A percentile compares a stretch with the other conserved stretches of the same genome.
Evolutionary conservation across 495 filamentous ascomycete genomes (phyloP).

Genomic region (Daldinia childiae): DNA sequence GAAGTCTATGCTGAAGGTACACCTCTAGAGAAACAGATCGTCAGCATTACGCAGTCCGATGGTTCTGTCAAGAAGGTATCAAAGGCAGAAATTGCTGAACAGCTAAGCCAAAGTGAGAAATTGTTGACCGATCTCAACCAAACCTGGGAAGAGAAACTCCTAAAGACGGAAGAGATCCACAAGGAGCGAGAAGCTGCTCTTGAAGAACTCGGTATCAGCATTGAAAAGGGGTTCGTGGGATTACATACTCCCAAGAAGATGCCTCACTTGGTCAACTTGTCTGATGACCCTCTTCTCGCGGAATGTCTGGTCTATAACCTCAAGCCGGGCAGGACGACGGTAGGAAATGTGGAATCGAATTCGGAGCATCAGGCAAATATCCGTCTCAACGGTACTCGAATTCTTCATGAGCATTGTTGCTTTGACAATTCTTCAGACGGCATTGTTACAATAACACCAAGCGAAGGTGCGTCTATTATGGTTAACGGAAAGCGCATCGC

Average conservation of each 20-base stretch:
- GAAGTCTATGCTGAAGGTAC: conserved; percentile 91
- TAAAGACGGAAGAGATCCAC: conserved; percentile 95
- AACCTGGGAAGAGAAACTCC: conserved; percentile 97
- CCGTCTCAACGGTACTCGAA: conserved; percentile 90
- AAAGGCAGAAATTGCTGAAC: conserved; percentile 97
- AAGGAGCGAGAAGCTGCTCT: conserved; percentile 95
- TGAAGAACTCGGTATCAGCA: conserved; percentile 97
- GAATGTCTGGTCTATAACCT: conserved; percentile 99
- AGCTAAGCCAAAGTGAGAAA: conserved; percentile 95
- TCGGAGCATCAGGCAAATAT: conserved; percentile 85
- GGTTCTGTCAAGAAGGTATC: conserved; percentile 93
- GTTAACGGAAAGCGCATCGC: conserved; percentile 92
- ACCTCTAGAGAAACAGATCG: conserved; percentile 92
- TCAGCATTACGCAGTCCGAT: conserved; percentile 88
- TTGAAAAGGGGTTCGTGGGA: conserved; percentile 97
- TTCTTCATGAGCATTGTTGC: conserved; percentile 88
- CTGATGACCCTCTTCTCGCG: conserved; percentile 92
- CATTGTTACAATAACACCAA: conserved; percentile 86
- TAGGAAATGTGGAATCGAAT: conserved; percentile 87
- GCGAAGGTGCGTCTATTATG: conserved; percentile 93
- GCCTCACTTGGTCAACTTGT: conserved; percentile 98
- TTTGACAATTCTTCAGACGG: conserved; percentile 92
- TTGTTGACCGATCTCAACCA: conserved; percentile 96
- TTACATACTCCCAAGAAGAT: conserved; percentile 97
- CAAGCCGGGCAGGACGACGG: conserved; percentile 91